These are phyloP conservation scores for Didymella segeticola DNA, from an alignment of 2,329 filamentous ascomycete genomes.

Conservation along the genomic window DNA sequence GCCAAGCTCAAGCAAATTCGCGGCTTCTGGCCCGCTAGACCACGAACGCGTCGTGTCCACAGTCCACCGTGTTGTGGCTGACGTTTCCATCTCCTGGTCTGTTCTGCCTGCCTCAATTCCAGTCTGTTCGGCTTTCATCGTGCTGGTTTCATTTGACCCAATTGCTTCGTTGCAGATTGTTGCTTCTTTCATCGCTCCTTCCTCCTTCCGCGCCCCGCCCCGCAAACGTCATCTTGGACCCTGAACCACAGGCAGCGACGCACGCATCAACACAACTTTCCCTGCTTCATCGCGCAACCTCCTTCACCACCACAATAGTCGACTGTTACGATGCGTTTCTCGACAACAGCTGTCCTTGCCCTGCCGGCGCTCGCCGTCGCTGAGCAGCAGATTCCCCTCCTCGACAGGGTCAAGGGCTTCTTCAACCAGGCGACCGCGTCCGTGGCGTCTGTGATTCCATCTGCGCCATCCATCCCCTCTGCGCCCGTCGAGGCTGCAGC, in stretches of 20 bases:
- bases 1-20: slow-evolving; percentile 24
- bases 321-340: slow-evolving; percentile 62
- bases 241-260: slow-evolving; percentile 24
- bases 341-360: slow-evolving; percentile 58
- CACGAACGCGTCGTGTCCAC: slow-evolving; percentile 19
- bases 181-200: slow-evolving; percentile 20
- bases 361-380: slow-evolving; percentile 59
- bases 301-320: slow-evolving; percentile 16
- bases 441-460: slow-evolving; percentile 60
- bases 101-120: slow-evolving; percentile 1
- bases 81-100: slow-evolving; percentile 17
- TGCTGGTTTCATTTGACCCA: not conserved
- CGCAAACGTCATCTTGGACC: slow-evolving; percentile 33
- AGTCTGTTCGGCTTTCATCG: slow-evolving; percentile 2
- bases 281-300: slow-evolving; percentile 1
- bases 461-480: slow-evolving; percentile 35
- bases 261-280: slow-evolving; percentile 5
- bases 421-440: slow-evolving; percentile 62
- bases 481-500: slow-evolving; percentile 55
- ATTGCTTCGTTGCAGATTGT: slow-evolving; percentile 14
- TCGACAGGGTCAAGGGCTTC: slow-evolving; percentile 66
- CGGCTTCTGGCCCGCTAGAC: slow-evolving; percentile 17
- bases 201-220: slow-evolving; percentile 20
- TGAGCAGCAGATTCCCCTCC: slow-evolving; percentile 65
- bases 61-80: slow-evolving; percentile 22